Evolutionary conservation across 2,329 filamentous ascomycete species (phyloP).

Genomic region (Epichloe hybrida): DNA sequence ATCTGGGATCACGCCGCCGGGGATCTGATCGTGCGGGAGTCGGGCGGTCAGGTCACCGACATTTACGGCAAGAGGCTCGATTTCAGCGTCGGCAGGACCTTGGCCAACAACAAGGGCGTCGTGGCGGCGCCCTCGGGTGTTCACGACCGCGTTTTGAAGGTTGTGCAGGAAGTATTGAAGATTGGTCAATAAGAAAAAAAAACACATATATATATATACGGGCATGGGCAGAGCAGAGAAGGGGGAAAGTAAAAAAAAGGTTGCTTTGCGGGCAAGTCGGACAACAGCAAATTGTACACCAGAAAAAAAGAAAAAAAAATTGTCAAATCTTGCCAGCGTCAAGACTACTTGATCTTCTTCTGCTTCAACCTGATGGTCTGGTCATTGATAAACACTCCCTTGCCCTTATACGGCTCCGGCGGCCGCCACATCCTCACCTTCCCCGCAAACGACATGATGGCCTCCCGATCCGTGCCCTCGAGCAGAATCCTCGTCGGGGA

Average conservation of each 20-base stretch:
- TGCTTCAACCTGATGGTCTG: slow-evolving; percentile 97
- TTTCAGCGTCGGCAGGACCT: slow-evolving; percentile 73
- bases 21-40: slow-evolving; percentile 85
- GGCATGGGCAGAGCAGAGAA: neutral
- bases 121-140: slow-evolving; percentile 71
- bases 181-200: slow-evolving; percentile 12
- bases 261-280: no score
- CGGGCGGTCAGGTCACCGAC: slow-evolving; percentile 85
- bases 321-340: no score
- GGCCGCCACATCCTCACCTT: slow-evolving; percentile 76
- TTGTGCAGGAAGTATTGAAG: slow-evolving; percentile 64
- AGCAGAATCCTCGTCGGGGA: slow-evolving; percentile 84
- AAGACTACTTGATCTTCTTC: slow-evolving; percentile 79
- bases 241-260: no score
- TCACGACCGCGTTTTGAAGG: slow-evolving; percentile 63
- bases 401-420: slow-evolving; percentile 97
- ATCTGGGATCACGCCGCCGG: slow-evolving; percentile 99
- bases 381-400: slow-evolving; percentile 95
- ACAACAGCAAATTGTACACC: no score
- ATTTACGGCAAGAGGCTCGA: slow-evolving; percentile 73
- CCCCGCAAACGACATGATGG: slow-evolving; percentile 83
- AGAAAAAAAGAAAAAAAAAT: no score
- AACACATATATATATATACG: neutral
- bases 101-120: slow-evolving; percentile 85
- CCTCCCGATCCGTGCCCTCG: slow-evolving; percentile 75